Evolutionary conservation across 345 rosid genomes (phyloP).

Genomic region (Sisymbrium irio): DNA sequence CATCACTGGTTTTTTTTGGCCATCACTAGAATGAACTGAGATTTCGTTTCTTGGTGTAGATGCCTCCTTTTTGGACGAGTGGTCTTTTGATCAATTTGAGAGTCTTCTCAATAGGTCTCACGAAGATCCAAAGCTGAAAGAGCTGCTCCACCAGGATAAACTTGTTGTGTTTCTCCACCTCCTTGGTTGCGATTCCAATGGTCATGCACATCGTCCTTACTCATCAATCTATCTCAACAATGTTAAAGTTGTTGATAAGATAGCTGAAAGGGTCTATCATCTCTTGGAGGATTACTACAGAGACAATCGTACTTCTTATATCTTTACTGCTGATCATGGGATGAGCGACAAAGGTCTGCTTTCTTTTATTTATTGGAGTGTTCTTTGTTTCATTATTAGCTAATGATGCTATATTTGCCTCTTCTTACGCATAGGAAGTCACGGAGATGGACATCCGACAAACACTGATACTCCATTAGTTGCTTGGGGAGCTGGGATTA

Average conservation of each 20-base stretch:
- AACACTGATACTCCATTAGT: constrained; percentile 96
- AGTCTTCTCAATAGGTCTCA: constrained; percentile 82
- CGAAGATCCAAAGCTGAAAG: constrained; percentile 66
- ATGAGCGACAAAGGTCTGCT: constrained; percentile 91
- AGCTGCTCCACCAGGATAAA: constrained; percentile 74
- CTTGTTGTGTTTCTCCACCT: constrained; percentile 87
- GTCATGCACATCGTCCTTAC: constrained; percentile 95
- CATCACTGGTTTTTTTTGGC: background rate
- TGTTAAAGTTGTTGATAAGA: constrained; percentile 87
- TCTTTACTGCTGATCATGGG: constrained; percentile 97
- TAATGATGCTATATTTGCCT: background rate
- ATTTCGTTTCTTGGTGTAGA: constrained; percentile 52
- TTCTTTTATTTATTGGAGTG: background rate
- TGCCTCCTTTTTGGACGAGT: constrained; percentile 98
- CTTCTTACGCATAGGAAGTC: constrained; percentile 56
- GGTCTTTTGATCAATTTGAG: constrained; percentile 96
- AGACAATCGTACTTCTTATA: constrained; percentile 84
- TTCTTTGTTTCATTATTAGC: background rate
- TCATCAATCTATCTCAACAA: constrained; percentile 93
- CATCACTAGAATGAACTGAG: background rate
- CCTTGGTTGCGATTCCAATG: constrained; percentile 98
- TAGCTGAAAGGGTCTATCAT: constrained; percentile 70
- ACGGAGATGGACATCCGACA: constrained; percentile 95
- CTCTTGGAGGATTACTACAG: constrained; percentile 81
- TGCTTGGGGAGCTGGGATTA: constrained; percentile 95